Evolutionary conservation across 148 eudicot genomes (phyloP).

Genomic region (Nepenthes gracilis): DNA sequence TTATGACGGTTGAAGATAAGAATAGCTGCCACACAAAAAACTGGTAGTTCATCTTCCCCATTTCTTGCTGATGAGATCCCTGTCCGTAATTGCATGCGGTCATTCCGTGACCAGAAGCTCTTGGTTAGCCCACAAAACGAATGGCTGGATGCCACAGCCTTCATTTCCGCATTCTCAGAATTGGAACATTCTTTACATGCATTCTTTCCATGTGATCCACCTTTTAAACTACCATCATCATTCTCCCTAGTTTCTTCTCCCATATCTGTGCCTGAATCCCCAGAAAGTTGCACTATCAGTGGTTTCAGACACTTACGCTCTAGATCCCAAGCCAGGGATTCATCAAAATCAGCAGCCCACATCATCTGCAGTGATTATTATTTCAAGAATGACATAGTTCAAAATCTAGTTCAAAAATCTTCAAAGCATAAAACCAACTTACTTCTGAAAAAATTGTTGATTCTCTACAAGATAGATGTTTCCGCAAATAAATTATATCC

Average conservation of each 20-base stretch:
- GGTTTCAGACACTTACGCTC: constrained; percentile 70
- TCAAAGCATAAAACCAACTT: background rate
- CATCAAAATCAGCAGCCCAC: constrained; percentile 99
- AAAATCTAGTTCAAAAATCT: background rate
- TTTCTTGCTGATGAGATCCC: constrained; percentile 37
- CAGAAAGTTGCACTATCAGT: constrained; percentile 53
- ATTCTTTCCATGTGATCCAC: constrained; percentile 29
- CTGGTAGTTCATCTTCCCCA: constrained; percentile 79
- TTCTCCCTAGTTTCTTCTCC: constrained; percentile 43
- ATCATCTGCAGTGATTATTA: constrained; percentile 63
- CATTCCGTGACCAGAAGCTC: constrained; percentile 76
- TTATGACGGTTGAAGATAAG: constrained; percentile 74
- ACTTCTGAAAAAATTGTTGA: no score
- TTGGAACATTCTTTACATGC: constrained; percentile 28
- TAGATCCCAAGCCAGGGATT: constrained; percentile 48
- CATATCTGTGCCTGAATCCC: constrained; percentile 28
- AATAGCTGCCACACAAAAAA: constrained; percentile 88
- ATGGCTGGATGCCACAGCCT: constrained; percentile 31
- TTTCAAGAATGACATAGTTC: constrained; percentile 3
- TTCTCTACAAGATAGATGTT: no score
- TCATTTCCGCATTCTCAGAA: constrained; percentile 45
- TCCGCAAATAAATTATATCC: no score
- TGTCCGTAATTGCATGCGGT: constrained; percentile 29
- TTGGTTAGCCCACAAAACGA: constrained; percentile 89
- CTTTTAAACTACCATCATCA: constrained; percentile 29